Evolutionary conservation across 192 early-diverging fungal species (phyloP).

Genomic region (Obelidium mucronatum): DNA sequence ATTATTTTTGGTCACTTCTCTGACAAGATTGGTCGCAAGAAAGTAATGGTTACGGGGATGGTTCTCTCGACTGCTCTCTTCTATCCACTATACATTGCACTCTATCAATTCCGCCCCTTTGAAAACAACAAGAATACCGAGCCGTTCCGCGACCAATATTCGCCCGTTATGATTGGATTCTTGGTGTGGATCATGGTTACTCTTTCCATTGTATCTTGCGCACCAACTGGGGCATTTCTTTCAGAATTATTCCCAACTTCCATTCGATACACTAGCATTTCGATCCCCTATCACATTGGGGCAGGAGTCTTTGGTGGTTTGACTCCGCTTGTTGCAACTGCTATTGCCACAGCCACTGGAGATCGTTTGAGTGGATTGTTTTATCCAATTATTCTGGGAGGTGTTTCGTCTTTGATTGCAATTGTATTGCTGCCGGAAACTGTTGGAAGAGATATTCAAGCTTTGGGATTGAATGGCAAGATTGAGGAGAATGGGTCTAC

Average conservation of each 20-base stretch:
- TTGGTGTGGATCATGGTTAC: slow-evolving; percentile 19
- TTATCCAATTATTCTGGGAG: slow-evolving; percentile 15
- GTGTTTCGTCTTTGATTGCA: slow-evolving; percentile 8
- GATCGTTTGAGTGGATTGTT: slow-evolving; percentile 33
- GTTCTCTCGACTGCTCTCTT: neutral
- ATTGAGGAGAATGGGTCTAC: too few species aligned
- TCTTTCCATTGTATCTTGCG: slow-evolving; percentile 18
- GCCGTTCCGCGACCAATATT: slow-evolving; percentile 1
- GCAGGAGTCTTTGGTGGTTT: slow-evolving; percentile 41
- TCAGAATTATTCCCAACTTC: slow-evolving; percentile 40
- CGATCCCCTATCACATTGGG: slow-evolving; percentile 34
- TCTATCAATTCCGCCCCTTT: slow-evolving; percentile 13
- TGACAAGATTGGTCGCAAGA: slow-evolving; percentile 42
- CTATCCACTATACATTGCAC: slow-evolving; percentile 36
- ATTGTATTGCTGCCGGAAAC: slow-evolving; percentile 37
- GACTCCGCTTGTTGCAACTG: slow-evolving; percentile 23
- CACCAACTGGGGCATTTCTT: slow-evolving; percentile 41
- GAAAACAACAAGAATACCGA: neutral
- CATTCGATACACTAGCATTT: slow-evolving; percentile 35
- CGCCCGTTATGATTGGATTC: slow-evolving; percentile 31
- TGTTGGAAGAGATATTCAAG: slow-evolving; percentile 16
- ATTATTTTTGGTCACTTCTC: slow-evolving; percentile 29
- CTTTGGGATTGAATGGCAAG: neutral
- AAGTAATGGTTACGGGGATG: slow-evolving; percentile 36
- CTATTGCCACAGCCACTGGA: slow-evolving; percentile 11